Base-by-base conservation (phyloP, 1,139 yeast genomes). In the Protomyces gravidus region DNA sequence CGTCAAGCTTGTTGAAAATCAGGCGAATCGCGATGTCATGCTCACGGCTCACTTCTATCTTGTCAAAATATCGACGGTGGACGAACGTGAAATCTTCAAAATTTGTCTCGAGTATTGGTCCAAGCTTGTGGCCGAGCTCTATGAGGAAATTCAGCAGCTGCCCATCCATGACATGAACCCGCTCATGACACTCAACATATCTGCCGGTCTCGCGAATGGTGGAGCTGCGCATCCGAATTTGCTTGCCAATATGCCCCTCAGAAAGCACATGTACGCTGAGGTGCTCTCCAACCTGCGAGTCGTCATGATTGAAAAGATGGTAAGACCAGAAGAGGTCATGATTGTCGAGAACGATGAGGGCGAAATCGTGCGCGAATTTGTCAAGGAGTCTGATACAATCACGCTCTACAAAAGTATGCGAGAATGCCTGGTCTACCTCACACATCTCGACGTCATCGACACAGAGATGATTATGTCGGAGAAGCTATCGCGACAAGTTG, bases 261-360 rank as follows among this genome's bases (percentile, higher is more conserved):
- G 97, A 73, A 89, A 86, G 72, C 96, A 92, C 73, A 81, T 81
- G 62, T 92, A 92, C 70, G 77, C 83, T 17, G 80, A 80, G 40
- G 78, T 92, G 40, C 79, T 94, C 67, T 84, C 96, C 2, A 85
- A 83, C 69, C 78, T 94, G 67, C 83, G 98, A 73, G 78, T 86
- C 65, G 96, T 94, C 19, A 86, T 92, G 71, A 92, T 92, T 68
- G 97, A 90, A 73, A 87, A 88, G 69, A 94, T 92, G 98, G 98
- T 89, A 1, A 84, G 96, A 72, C 99, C 99, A 1, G 98, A 92
- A 74, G 99, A 92, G 47, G 63, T 65, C 59, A 79, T 92, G 63
- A 83, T 92, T 74, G 97, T 90, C 56, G 98, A 94, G 73, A 92
- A 92, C 71, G 99, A 92, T 72, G 99, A 92, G 76, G 98, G 98